These are phyloP conservation scores for Leccinum subgranulosum DNA, from an alignment of 768 basidiomycete species.

Conservation along the genomic window DNA sequence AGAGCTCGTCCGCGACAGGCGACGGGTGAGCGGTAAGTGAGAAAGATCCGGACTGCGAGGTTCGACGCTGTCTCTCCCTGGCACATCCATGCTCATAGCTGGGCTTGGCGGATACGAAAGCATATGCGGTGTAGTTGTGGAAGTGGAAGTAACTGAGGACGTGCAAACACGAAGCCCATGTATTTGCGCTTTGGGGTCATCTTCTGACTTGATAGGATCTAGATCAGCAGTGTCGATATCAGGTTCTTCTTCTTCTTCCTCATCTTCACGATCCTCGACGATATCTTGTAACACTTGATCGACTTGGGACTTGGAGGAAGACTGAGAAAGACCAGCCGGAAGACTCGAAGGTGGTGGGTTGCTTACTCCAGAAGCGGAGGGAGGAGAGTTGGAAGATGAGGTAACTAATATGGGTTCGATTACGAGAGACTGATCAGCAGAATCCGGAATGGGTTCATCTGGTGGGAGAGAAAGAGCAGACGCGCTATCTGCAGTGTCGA, in stretches of 20 bases:
- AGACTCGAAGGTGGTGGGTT: slow-evolving; percentile 40
- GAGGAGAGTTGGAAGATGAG: slow-evolving; percentile 21
- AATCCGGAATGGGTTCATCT: background rate
- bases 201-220: slow-evolving; percentile 18
- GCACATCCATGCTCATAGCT: slow-evolving; percentile 9
- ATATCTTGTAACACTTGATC: slow-evolving; percentile 52
- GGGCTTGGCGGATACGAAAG: slow-evolving; percentile 24
- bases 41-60: slow-evolving; percentile 25
- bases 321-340: slow-evolving; percentile 30
- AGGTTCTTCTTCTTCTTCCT: slow-evolving; percentile 42
- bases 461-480: background rate
- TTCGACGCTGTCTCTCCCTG: slow-evolving; percentile 23
- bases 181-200: slow-evolving; percentile 36
- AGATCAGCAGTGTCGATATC: slow-evolving; percentile 6
- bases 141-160: slow-evolving; percentile 31
- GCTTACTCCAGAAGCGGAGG: slow-evolving; percentile 18
- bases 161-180: slow-evolving; percentile 60
- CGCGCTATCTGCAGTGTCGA: background rate
- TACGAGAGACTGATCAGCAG: slow-evolving; percentile 17
- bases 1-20: slow-evolving; percentile 23
- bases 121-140: slow-evolving; percentile 25
- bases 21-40: slow-evolving; percentile 18
- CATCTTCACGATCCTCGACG: slow-evolving; percentile 45
- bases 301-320: slow-evolving; percentile 22
- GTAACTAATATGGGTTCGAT: slow-evolving; percentile 56